Base-by-base conservation (phyloP, 768 basidiomycete genomes). In the Coprinopsis sp. region DNA sequence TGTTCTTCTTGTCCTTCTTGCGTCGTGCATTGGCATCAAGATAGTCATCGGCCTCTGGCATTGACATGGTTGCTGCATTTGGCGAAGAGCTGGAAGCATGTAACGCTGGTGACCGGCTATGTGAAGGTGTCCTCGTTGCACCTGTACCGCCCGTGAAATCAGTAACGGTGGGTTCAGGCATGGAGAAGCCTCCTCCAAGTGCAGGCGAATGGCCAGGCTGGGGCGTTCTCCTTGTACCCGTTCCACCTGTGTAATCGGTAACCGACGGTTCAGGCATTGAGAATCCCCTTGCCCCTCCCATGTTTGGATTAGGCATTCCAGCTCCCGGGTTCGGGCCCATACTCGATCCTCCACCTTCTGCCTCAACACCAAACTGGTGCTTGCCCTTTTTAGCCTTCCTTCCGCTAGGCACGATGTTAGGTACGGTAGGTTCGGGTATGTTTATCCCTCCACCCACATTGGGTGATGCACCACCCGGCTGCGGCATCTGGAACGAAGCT, bases 261-360 rank as follows among this genome's bases (percentile, higher is more conserved):
- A 49, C 48, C 21, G 11, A 36, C 2, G 48, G 33, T 14, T 49
- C 48, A 37, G 48, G 48, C 48, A 49, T 49, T 28, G 27, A 27
- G n/a, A n/a, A 30, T n/a, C 22, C 11, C 25, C 21, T 42, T 8
- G 38, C 28, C 14, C 37, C 30, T 5, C 33, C 33, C 8, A 49
- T 30, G 19, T 6, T 28, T 10, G 48, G 48, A n/a, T 49, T 42
- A 30, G 48, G 48, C 45, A 46, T 46, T 37, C 34, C 36, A 13
- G 19, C 14, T 22, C 34, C 22, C 1, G 45, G 23, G 14, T 36
- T 37, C 3, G 4, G 14, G 4, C 4, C 8, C 23, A 37, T 29
- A n/a, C 18, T 37, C n/a, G 31, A 29, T 13, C 24, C 37, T 3
- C 46, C 46, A 8, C 21, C 34, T 41, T 38, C 46, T 8, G 3